Conservation (phyloP, 2,329 filamentous ascomycete species). For the Trichoderma koningiopsis region DNA sequence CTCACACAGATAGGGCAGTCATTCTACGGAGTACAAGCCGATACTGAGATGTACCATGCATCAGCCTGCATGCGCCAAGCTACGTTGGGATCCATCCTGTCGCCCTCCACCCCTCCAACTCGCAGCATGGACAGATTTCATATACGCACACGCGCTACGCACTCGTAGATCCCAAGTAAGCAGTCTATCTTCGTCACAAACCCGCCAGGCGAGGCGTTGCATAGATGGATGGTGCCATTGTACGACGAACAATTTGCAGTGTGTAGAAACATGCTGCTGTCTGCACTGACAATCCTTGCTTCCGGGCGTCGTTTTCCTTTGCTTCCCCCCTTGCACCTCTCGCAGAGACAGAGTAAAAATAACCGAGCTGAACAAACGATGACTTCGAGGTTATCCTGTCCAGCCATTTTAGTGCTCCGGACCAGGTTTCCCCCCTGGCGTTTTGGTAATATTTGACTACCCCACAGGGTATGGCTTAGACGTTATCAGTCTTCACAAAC, state of each 20-base stretch:
- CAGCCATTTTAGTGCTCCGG: background rate
- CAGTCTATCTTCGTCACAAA: slow-evolving; percentile 20
- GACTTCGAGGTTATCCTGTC: background rate
- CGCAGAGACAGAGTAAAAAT: background rate
- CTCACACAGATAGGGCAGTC: slow-evolving; percentile 23
- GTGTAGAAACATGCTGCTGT: background rate
- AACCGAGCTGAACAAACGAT: slow-evolving; percentile 4
- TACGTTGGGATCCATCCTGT: background rate
- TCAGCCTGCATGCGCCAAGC: slow-evolving; percentile 7
- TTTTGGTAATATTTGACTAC: background rate
- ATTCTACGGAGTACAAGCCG: slow-evolving; percentile 16
- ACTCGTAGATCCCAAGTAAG: slow-evolving; percentile 14
- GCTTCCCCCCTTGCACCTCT: background rate
- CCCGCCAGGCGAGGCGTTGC: slow-evolving; percentile 14
- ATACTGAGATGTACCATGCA: slow-evolving; percentile 15
- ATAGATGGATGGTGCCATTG: background rate
- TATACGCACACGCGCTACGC: slow-evolving; percentile 1
- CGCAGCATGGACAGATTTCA: background rate
- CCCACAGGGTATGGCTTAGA: background rate
- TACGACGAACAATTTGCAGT: background rate
- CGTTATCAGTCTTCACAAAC: background rate
- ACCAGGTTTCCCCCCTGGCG: background rate
- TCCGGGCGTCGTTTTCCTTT: background rate
- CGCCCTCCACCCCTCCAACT: slow-evolving; percentile 9
- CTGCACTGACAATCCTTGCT: background rate